Conservation (phyloP, 176 grass and related monocot species). For the Eleusine coracana region DNA sequence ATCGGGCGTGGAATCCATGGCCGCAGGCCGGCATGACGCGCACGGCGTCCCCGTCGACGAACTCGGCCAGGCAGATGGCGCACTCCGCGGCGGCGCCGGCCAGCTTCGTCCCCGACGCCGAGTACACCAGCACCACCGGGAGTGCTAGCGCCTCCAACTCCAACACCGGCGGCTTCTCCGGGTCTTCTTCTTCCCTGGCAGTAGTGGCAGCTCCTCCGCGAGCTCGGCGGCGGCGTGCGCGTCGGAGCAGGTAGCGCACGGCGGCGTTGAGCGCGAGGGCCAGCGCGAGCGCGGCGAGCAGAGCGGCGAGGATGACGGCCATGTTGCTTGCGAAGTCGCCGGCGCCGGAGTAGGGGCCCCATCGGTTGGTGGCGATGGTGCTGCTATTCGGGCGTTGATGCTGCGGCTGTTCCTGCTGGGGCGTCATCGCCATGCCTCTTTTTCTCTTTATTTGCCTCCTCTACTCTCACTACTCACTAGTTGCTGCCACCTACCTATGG, state of each 20-base stretch:
- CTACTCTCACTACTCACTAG: too few species aligned
- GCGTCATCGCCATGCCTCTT: not conserved
- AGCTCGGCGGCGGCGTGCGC: not conserved
- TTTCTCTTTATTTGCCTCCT: too few species aligned
- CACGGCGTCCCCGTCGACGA: constrained; percentile 63
- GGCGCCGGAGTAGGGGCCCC: constrained; percentile 63
- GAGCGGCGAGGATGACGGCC: constrained; percentile 58
- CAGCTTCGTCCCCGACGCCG: constrained; percentile 45
- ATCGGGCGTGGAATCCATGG: constrained; percentile 52
- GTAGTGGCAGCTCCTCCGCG: too few species aligned
- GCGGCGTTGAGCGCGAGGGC: constrained; percentile 57
- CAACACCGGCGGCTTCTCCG: constrained; percentile 40
- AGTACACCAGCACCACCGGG: constrained; percentile 34
- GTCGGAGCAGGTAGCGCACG: constrained; percentile 49
- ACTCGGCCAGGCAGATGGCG: constrained; percentile 69
- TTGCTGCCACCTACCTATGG: too few species aligned
- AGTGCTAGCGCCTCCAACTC: not conserved
- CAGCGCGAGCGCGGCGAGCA: constrained; percentile 47
- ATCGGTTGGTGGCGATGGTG: constrained; percentile 30
- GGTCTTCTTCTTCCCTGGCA: not conserved
- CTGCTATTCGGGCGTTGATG: not conserved
- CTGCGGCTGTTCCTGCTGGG: constrained; percentile 1
- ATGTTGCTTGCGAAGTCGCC: constrained; percentile 68
- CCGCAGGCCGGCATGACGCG: constrained; percentile 48
- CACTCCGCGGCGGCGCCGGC: constrained; percentile 52